Conservation (phyloP, 139 green algal genomes). For the Chlamydomonas schloesseri region DNA sequence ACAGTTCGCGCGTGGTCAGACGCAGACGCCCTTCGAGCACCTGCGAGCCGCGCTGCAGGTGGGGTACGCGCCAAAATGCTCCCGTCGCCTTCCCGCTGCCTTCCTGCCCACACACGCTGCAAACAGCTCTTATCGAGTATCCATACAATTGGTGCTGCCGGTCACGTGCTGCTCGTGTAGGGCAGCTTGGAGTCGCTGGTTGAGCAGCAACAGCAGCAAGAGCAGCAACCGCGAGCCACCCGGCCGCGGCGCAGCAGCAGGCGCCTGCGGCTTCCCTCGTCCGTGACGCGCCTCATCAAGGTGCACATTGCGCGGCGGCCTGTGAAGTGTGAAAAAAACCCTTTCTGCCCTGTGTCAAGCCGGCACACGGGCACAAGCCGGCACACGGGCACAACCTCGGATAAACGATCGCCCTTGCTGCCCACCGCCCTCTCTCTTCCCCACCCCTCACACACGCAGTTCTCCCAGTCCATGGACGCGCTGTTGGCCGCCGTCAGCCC, state of each 20-base stretch:
- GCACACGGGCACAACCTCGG: no score
- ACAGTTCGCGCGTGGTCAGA: slow-evolving; percentile 3
- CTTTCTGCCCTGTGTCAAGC: no score
- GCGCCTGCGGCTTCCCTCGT: not conserved
- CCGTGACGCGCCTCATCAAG: slow-evolving; percentile 15
- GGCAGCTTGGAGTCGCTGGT: not conserved
- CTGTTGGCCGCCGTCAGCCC: not conserved
- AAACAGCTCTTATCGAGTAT: no score
- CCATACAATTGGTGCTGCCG: no score
- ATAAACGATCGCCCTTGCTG: no score
- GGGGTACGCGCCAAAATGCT: not conserved
- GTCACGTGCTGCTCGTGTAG: no score
- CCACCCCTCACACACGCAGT: not conserved
- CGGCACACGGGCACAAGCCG: no score
- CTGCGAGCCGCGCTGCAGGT: not conserved
- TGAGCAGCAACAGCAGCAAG: not conserved
- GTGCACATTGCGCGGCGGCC: no score
- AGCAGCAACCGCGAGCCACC: not conserved
- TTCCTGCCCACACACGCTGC: no score
- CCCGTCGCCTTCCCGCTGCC: not conserved
- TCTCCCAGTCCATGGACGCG: not conserved
- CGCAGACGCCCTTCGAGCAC: not conserved
- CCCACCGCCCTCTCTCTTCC: not conserved
- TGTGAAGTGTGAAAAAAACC: no score
- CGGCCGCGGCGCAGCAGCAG: not conserved